A percentile compares a stretch with the other conserved stretches of the same genome.
These are phyloP conservation scores for Alternaria sp. DNA, from an alignment of 2,329 filamentous ascomycete genomes.

Conservation along the genomic window DNA sequence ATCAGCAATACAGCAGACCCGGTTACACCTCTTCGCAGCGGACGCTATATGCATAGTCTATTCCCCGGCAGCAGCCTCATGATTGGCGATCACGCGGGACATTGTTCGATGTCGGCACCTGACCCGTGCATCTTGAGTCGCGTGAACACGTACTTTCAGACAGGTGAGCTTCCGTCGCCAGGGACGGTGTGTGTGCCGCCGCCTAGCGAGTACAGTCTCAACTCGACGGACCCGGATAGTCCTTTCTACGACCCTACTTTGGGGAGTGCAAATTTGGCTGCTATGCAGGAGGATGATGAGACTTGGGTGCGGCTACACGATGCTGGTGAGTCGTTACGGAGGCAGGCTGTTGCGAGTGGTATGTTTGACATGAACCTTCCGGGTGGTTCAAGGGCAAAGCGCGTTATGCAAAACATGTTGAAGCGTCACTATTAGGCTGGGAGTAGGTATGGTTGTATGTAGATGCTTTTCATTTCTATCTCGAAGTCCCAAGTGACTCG, in stretches of 20 bases:
- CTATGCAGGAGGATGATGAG: background rate
- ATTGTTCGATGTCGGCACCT: slow-evolving; percentile 52
- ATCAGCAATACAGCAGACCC: slow-evolving; percentile 65
- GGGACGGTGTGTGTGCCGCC: slow-evolving; percentile 53
- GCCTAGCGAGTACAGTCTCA: slow-evolving; percentile 40
- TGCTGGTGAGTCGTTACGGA: slow-evolving; percentile 4
- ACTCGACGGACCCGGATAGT: slow-evolving; percentile 49
- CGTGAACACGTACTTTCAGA: slow-evolving; percentile 50
- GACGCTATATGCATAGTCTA: slow-evolving; percentile 45
- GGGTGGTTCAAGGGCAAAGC: slow-evolving; percentile 1
- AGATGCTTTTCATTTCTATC: background rate
- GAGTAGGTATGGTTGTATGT: background rate
- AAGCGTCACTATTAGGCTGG: background rate
- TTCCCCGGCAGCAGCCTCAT: slow-evolving; percentile 56
- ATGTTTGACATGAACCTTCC: slow-evolving; percentile 5
- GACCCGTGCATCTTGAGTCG: slow-evolving; percentile 44
- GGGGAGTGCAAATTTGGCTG: background rate
- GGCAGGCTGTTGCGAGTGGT: slow-evolving; percentile 5
- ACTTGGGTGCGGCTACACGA: background rate
- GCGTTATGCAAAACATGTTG: background rate
- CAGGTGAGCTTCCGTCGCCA: slow-evolving; percentile 52
- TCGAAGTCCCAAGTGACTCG: background rate
- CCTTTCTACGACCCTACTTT: slow-evolving; percentile 32
- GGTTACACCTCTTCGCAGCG: slow-evolving; percentile 62
- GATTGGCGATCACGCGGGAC: slow-evolving; percentile 51